phyloP scores from a whole-genome alignment of 805 yeast genomes.

The Tetrapisispora arboricola region DNA sequence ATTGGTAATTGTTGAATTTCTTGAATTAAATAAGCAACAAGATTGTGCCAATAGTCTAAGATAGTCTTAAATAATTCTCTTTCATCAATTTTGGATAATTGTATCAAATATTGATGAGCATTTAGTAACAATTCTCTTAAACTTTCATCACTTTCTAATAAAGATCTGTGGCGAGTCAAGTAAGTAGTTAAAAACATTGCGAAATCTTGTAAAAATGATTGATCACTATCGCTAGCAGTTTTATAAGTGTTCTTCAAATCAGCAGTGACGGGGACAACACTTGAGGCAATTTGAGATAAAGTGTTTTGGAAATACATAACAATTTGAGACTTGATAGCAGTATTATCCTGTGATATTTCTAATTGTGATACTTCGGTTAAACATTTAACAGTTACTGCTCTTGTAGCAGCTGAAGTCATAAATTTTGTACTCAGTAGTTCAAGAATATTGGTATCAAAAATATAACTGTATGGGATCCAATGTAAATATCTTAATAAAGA shows the following conservation, averaged over 20 bases:
- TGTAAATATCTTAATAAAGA: conserved; percentile 77
- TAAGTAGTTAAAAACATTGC: conserved; percentile 88
- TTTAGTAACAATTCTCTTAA: conserved; percentile 51
- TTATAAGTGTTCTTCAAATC: conserved; percentile 65
- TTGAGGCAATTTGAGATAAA: conserved; percentile 53
- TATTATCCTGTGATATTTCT: conserved; percentile 42
- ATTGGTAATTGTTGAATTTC: conserved; percentile 79
- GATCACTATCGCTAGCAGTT: conserved; percentile 71
- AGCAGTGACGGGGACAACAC: conserved; percentile 60
- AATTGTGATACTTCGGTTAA: conserved; percentile 81
- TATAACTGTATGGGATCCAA: conserved; percentile 88
- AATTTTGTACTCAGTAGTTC: conserved; percentile 65
- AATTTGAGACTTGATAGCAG: conserved; percentile 37
- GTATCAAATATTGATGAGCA: conserved; percentile 73
- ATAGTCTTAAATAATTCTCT: conserved; percentile 93
- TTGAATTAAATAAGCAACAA: conserved; percentile 71
- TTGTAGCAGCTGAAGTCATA: conserved; percentile 63
- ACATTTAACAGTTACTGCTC: conserved; percentile 82
- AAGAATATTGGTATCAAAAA: conserved; percentile 79
- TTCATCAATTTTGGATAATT: conserved; percentile 84
- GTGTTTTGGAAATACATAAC: conserved; percentile 60
- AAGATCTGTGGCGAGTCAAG: conserved; percentile 57
- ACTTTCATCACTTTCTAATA: conserved; percentile 48
- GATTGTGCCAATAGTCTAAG: conserved; percentile 85
- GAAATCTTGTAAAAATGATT: conserved; percentile 88